Conservation (phyloP, 2,329 filamentous ascomycete species). For the Ilyonectria sp. region DNA sequence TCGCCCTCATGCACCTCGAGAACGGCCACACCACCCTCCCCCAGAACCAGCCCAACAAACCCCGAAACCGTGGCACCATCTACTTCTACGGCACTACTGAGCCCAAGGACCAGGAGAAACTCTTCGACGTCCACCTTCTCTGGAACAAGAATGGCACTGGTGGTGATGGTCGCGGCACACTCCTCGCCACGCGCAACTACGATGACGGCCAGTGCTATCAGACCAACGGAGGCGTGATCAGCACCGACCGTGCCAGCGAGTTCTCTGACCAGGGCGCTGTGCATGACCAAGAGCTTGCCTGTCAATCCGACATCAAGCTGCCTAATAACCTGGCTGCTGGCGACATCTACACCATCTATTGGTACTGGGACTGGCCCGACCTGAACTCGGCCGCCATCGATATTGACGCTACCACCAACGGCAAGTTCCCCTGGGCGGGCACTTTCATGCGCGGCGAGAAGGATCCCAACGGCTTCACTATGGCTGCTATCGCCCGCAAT, state of each 20-base stretch:
- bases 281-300: slow-evolving; percentile 76
- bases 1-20: slow-evolving; percentile 80
- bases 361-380: slow-evolving; percentile 96
- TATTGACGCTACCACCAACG: slow-evolving; percentile 55
- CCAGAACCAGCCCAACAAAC: slow-evolving; percentile 70
- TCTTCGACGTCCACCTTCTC: slow-evolving; percentile 77
- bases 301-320: slow-evolving; percentile 85
- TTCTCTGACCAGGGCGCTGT: slow-evolving; percentile 68
- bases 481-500: slow-evolving; percentile 53
- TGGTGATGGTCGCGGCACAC: slow-evolving; percentile 82
- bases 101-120: slow-evolving; percentile 65
- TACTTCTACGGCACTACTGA: slow-evolving; percentile 81
- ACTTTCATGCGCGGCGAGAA: slow-evolving; percentile 58
- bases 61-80: slow-evolving; percentile 77
- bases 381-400: slow-evolving; percentile 62
- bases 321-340: slow-evolving; percentile 75
- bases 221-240: slow-evolving; percentile 73
- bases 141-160: slow-evolving; percentile 89
- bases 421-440: slow-evolving; percentile 60
- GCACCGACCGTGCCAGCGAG: slow-evolving; percentile 69
- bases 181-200: slow-evolving; percentile 84
- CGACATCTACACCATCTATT: slow-evolving; percentile 86
- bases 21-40: slow-evolving; percentile 82
- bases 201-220: slow-evolving; percentile 95
- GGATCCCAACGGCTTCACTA: slow-evolving; percentile 55